Conservation (phyloP, 2,329 filamentous ascomycete species). For the Claviceps sp. region DNA sequence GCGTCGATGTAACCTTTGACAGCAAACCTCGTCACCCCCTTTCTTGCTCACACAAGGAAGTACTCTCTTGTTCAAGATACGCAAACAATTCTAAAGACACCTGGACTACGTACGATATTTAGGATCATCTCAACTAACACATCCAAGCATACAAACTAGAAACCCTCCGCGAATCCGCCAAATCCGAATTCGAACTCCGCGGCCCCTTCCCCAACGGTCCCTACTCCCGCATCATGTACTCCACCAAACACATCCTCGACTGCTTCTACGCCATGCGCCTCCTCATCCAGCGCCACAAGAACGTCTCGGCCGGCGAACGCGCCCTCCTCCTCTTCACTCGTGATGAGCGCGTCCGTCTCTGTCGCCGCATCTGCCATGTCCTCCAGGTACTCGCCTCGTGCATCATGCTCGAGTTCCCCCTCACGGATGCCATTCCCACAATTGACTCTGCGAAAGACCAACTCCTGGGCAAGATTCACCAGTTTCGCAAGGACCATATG, state of each 20-base stretch:
- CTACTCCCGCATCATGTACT: constrained; percentile 61
- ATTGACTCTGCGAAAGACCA: constrained; percentile 70
- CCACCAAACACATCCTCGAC: constrained; percentile 75
- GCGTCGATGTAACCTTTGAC: no score
- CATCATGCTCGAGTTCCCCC: constrained; percentile 85
- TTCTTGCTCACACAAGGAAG: no score
- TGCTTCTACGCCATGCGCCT: constrained; percentile 95
- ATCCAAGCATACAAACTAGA: constrained; percentile 51
- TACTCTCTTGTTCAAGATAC: no score
- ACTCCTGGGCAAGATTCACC: constrained; percentile 74
- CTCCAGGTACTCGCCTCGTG: constrained; percentile 77
- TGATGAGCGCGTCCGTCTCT: constrained; percentile 66
- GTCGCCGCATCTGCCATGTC: constrained; percentile 81
- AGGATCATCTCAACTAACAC: neutral
- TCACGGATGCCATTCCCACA: constrained; percentile 78
- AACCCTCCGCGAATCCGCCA: constrained; percentile 55
- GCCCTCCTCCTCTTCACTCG: constrained; percentile 68
- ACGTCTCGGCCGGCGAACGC: constrained; percentile 66
- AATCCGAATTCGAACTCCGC: constrained; percentile 77
- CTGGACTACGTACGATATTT: no score
- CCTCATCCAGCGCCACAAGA: constrained; percentile 68
- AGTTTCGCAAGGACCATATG: constrained; percentile 61
- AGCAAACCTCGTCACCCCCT: no score
- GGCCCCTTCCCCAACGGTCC: constrained; percentile 70
- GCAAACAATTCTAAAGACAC: no score